Evolutionary conservation across 1,139 yeast genomes (phyloP).

Genomic region (Taiozyma onychis): DNA sequence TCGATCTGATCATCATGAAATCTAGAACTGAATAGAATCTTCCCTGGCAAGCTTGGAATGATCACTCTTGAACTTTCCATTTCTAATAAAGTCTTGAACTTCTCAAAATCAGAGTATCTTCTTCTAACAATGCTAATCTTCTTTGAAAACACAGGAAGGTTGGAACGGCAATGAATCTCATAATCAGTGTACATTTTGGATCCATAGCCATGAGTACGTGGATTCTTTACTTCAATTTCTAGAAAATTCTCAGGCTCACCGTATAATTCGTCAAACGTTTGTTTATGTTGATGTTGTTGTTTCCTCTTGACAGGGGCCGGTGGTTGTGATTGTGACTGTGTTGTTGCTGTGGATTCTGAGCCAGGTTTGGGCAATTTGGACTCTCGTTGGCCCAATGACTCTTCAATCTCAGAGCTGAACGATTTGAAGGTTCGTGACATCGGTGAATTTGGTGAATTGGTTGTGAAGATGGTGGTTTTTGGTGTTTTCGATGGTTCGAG

Average conservation of each 20-base stretch:
- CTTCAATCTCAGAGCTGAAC: conserved; percentile 22
- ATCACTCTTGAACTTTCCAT: conserved; percentile 72
- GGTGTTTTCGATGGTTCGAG: background rate
- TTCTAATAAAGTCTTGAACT: conserved; percentile 69
- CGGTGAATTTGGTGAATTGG: no score
- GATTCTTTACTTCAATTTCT: conserved; percentile 80
- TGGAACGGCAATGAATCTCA: conserved; percentile 81
- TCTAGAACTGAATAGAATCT: conserved; percentile 52
- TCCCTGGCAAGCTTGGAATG: conserved; percentile 87
- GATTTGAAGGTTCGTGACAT: conserved; percentile 14
- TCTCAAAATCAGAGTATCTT: conserved; percentile 86
- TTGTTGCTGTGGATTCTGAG: background rate
- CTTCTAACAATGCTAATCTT: conserved; percentile 69
- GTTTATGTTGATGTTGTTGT: conserved; percentile 25
- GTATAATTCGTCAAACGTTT: conserved; percentile 75
- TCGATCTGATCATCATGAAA: conserved; percentile 84
- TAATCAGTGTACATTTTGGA: conserved; percentile 80
- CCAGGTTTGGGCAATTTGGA: background rate
- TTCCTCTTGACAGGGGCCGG: background rate
- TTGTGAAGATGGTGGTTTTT: background rate
- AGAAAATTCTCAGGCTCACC: conserved; percentile 94
- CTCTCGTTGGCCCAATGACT: conserved; percentile 10
- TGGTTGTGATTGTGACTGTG: background rate
- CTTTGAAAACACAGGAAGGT: conserved; percentile 79
- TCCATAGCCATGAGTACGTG: conserved; percentile 73